Evolutionary conservation across 306 rosid genomes (phyloP).

Genomic region (Rosa persica): DNA sequence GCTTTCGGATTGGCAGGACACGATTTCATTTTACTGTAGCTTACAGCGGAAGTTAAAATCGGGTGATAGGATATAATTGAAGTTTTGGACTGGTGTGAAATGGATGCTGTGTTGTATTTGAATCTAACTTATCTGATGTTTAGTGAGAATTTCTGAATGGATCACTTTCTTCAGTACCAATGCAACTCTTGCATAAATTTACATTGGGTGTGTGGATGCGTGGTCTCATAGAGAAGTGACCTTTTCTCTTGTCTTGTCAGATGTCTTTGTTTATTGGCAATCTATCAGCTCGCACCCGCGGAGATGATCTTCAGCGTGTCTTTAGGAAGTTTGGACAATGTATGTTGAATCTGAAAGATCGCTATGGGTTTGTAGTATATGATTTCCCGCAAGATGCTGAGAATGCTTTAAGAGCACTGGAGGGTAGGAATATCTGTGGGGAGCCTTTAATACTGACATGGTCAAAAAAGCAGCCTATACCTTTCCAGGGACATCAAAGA

Average conservation of each 20-base stretch:
- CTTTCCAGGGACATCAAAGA: slow-evolving; percentile 33
- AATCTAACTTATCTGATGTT: not conserved
- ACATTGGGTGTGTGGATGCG: not conserved
- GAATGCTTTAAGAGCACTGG: slow-evolving; percentile 56
- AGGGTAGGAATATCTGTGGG: slow-evolving; percentile 57
- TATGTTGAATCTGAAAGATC: slow-evolving; percentile 49
- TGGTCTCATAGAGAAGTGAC: not conserved
- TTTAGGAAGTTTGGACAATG: slow-evolving; percentile 59
- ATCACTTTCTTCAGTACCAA: not conserved
- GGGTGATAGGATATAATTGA: too few relatives aligned
- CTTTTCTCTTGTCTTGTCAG: slow-evolving; percentile 28
- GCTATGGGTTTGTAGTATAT: slow-evolving; percentile 63
- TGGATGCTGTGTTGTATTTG: not conserved
- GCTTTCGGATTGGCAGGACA: too few relatives aligned
- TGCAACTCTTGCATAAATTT: not conserved
- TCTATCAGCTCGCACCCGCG: slow-evolving; percentile 38
- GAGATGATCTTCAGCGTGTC: slow-evolving; percentile 50
- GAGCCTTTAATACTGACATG: slow-evolving; percentile 47
- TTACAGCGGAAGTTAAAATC: not conserved
- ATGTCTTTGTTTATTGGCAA: slow-evolving; percentile 69
- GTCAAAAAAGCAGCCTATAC: slow-evolving; percentile 58
- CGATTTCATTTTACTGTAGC: not conserved
- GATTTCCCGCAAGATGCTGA: slow-evolving; percentile 48
- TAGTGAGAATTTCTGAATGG: not conserved
- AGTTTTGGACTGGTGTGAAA: not conserved